Base-by-base conservation (phyloP, 2,329 filamentous ascomycete genomes). In the Lachnellula occidentalis region DNA sequence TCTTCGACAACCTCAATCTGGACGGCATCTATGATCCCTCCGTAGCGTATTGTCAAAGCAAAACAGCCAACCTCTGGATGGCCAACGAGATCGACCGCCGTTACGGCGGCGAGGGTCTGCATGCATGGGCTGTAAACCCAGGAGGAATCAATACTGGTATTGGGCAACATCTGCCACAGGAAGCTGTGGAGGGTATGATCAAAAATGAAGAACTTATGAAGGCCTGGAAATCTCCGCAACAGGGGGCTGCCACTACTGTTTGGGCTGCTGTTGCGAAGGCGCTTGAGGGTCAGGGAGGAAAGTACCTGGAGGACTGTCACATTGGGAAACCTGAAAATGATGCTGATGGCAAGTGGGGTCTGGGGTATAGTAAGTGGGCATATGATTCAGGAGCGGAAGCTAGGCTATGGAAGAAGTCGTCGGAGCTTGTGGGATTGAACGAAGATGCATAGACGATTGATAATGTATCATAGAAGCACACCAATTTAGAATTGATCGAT, bases 31-130 rank as follows among this genome's bases (percentile, higher is more conserved):
- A 77, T 54, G 60, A 72, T 19, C 64, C 63, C 0, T 68, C 61
- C 60, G 37, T 56, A 2, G 67, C 71, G 1, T 79, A 78, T 58
- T 74, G 67, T 0, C 69, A 75, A 54, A 62, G 65, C 48, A 79
- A 79, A 58, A 69, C 70, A 0, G 74, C 75, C 2, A 76, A 74
- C 55, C 71, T 79, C 27, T 76, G 69, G 51, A 72, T 74, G 56
- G 70, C 76, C 6, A 77, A 74, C 54, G 69, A 76, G 56, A 70
- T 79, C 21, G 75, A 78, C n/a, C 71, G 75, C 4, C 69, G 67
- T 1, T 78, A 76, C 55, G 73, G 71, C 3, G 34, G 59, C 1
- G 56, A 64, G 14, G 71, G 73, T 15, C 56, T 78, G 1, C 74
- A 73, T 52, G 74, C 66, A 0, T 63, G 67, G 3, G 69, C 67